Base-by-base conservation (phyloP, 495 filamentous ascomycete genomes). In the Cryomyces minteri region DNA sequence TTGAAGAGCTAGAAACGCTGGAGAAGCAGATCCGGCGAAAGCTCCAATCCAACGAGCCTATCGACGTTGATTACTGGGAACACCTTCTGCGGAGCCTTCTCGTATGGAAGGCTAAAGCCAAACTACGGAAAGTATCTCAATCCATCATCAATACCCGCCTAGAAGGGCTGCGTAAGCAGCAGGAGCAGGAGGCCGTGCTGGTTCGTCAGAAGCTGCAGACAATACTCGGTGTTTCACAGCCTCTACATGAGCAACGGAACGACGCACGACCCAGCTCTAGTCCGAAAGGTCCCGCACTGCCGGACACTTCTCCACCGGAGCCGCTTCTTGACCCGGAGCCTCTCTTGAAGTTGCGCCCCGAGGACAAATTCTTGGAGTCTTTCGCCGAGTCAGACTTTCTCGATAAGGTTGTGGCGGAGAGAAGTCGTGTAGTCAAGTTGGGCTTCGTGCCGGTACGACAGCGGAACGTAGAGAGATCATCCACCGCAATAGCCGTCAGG, bases 41-140 rank as follows among this genome's bases (percentile, higher is more conserved):
- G 61, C 60, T 98, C 36, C 69, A 79, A 38, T 90, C 84, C 9
- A 79, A 93, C 51, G 87, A 95, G 58, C 80, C 83, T 7, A 86
- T 96, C 55, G 92, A 98, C 65, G 84, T 80, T 4, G 90, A 98
- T 59, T 98, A 96, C 60, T 98, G 90, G 90, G 86, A 93, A 52
- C 82, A 92, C 54, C 71, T 98, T 3, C 68, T 96, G 41, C 75
- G 79, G 50, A 93, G 80, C 55, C 64, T 98, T 37, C 67, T 79
- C 10, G 77, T 93, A 4, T 94, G 82, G 76, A 96, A 95, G 62
- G 84, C 88, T 5, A 85, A 82, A 56, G 85, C 88, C 2, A 84
- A 82, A 54, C 63, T 98, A 32, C 79, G 80, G 61, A 77, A 76
- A 39, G 75, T 95, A 6, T 90, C 80, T 49, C 76, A 84, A 46